Evolutionary conservation across 768 basidiomycete species (phyloP).

Genomic region (Cystobasidiopsis lactophilus): DNA sequence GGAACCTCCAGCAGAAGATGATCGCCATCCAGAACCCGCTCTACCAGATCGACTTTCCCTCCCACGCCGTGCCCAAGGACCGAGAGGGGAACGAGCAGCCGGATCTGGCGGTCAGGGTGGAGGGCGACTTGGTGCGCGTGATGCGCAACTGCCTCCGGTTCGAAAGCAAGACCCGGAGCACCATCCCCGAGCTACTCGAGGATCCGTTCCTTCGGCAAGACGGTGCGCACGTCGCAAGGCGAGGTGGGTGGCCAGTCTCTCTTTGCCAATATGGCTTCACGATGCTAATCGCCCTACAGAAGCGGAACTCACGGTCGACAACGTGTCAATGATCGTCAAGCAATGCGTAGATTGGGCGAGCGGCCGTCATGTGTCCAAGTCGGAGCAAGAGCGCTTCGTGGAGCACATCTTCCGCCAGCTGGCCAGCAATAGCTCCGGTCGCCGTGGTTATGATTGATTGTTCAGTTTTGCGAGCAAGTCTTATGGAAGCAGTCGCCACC

Average conservation of each 20-base stretch:
- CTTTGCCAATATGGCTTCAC: background rate
- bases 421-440: too few species aligned
- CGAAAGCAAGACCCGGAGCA: conserved; percentile 57
- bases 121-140: conserved; percentile 48
- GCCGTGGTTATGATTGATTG: too few species aligned
- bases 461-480: too few species aligned
- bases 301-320: background rate
- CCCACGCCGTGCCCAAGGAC: conserved; percentile 35
- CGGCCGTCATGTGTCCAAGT: conserved; percentile 1
- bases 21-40: conserved; percentile 64
- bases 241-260: background rate
- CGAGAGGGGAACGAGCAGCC: conserved; percentile 35
- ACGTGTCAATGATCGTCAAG: conserved; percentile 4
- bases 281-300: background rate
- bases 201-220: conserved; percentile 23
- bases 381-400: conserved; percentile 11
- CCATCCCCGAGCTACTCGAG: conserved; percentile 70
- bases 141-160: conserved; percentile 64
- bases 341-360: conserved; percentile 7
- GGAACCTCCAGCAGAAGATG: conserved; percentile 63
- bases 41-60: conserved; percentile 62
- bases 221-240: background rate
- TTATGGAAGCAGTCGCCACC: too few species aligned
- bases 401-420: conserved; percentile 5
- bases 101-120: conserved; percentile 46